A percentile compares a stretch with the other conserved stretches of the same genome.
phyloP scores from a whole-genome alignment of 768 basidiomycete species.

The Rhizopogon vesiculosus region DNA sequence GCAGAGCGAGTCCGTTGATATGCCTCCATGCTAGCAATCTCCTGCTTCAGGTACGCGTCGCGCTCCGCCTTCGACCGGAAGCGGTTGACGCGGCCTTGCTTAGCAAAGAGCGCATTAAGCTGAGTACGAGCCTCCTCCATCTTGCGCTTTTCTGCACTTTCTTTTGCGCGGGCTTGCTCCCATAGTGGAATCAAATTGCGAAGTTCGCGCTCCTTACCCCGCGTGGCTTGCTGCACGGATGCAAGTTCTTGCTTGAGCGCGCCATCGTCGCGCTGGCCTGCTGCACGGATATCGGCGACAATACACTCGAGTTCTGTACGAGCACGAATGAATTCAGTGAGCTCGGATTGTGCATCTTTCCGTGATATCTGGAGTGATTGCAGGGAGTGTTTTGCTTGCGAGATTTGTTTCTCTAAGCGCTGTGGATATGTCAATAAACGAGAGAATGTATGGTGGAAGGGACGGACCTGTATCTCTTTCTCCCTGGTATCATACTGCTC shows the following conservation, averaged over 20 bases:
- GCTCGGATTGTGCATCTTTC: slow-evolving; percentile 74
- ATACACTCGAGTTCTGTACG: slow-evolving; percentile 85
- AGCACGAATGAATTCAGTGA: slow-evolving; percentile 80
- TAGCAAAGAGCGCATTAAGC: slow-evolving; percentile 75
- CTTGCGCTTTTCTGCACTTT: slow-evolving; percentile 52
- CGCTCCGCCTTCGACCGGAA: slow-evolving; percentile 83
- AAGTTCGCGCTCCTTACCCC: slow-evolving; percentile 56
- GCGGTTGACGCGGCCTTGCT: slow-evolving; percentile 84
- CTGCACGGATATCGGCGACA: slow-evolving; percentile 69
- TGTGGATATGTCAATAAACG: slow-evolving; percentile 23
- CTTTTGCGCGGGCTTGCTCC: slow-evolving; percentile 50
- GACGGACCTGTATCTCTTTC: slow-evolving; percentile 74
- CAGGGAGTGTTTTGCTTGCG: slow-evolving; percentile 62
- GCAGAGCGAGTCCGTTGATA: slow-evolving; percentile 53
- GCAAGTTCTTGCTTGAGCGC: slow-evolving; percentile 63
- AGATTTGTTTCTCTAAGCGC: slow-evolving; percentile 71
- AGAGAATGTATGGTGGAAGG: not conserved
- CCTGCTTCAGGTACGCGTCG: slow-evolving; percentile 76
- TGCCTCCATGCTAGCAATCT: slow-evolving; percentile 65
- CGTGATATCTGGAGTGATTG: slow-evolving; percentile 69
- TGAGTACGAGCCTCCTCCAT: slow-evolving; percentile 73
- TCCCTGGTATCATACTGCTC: slow-evolving; percentile 82
- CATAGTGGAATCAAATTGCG: slow-evolving; percentile 66
- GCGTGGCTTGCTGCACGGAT: slow-evolving; percentile 54
- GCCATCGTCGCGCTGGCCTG: slow-evolving; percentile 60